Conservation (phyloP, 805 yeast genomes). For the Metschnikowia cubensis region DNA sequence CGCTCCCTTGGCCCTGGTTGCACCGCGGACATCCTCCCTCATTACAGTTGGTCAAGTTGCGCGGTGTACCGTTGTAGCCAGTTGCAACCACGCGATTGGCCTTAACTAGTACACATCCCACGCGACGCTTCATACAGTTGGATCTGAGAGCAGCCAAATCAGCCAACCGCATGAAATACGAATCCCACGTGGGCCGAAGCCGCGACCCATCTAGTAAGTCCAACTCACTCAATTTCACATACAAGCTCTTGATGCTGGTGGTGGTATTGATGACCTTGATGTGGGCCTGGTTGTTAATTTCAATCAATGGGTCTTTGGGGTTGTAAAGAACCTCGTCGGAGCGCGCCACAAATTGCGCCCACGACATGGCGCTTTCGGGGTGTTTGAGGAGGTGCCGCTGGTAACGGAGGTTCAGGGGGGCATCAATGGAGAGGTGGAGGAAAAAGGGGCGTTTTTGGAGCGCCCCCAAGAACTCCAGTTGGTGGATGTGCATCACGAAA, state of each 20-base stretch:
- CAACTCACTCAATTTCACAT: constrained; percentile 38
- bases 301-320: constrained; percentile 48
- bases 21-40: constrained; percentile 95
- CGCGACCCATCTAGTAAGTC: constrained; percentile 40
- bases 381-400: constrained; percentile 26
- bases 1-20: constrained; percentile 61
- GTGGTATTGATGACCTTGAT: constrained; percentile 40
- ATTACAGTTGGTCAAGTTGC: constrained; percentile 81
- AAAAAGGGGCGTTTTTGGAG: constrained; percentile 76
- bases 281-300: constrained; percentile 55
- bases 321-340: constrained; percentile 41
- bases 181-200: constrained; percentile 91
- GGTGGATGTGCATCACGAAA: constrained; percentile 54
- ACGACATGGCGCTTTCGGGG: constrained; percentile 10
- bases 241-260: constrained; percentile 31
- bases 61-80: constrained; percentile 97
- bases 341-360: constrained; percentile 35
- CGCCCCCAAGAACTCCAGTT: constrained; percentile 39
- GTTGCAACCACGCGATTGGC: constrained; percentile 88
- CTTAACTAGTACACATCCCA: constrained; percentile 91
- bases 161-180: constrained; percentile 91
- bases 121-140: constrained; percentile 96
- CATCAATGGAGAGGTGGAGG: constrained; percentile 72
- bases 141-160: constrained; percentile 88
- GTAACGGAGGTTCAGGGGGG: constrained; percentile 54